A percentile compares a stretch with the other conserved stretches of the same genome.
Evolutionary conservation across 78 protist species (phyloP).

Genomic region (Planoprotostelium fungivorum): DNA sequence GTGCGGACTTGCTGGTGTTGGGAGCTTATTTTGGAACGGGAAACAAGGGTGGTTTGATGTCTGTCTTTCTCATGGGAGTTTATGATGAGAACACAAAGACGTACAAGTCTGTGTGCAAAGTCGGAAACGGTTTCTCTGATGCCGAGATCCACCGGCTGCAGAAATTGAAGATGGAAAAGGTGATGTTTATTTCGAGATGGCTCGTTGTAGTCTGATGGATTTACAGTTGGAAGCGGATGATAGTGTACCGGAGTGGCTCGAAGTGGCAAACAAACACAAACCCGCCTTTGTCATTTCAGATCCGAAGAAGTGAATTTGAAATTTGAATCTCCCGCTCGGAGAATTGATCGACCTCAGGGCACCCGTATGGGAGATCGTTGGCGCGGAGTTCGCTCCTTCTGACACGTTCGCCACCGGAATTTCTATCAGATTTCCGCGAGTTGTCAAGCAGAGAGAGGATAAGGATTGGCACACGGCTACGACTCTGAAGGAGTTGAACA

Average conservation of each 20-base stretch:
- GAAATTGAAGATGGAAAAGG: not conserved
- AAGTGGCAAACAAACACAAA: constrained; percentile 3
- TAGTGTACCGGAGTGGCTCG: constrained; percentile 62
- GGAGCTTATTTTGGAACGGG: constrained; percentile 82
- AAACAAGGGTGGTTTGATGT: constrained; percentile 52
- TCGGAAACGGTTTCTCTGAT: constrained; percentile 55
- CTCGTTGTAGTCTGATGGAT: no score
- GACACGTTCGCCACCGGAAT: constrained; percentile 56
- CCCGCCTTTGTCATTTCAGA: constrained; percentile 70
- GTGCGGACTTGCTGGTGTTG: constrained; percentile 77
- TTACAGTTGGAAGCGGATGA: not conserved
- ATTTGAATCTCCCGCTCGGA: not conserved
- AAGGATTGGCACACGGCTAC: constrained; percentile 62
- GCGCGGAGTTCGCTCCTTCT: constrained; percentile 67
- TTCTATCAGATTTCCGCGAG: constrained; percentile 77
- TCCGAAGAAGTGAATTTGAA: constrained; percentile 12
- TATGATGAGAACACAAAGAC: constrained; percentile 20
- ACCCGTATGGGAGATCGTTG: constrained; percentile 66
- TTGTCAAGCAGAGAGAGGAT: constrained; percentile 47
- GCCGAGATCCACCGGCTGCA: constrained; percentile 38
- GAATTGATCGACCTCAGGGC: constrained; percentile 8
- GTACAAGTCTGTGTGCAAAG: constrained; percentile 77
- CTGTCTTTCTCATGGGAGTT: constrained; percentile 66
- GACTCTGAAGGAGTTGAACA: constrained; percentile 15
- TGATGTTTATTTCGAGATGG: constrained; percentile 33